Evolutionary conservation across 2,329 filamentous ascomycete genomes (phyloP).

Genomic region (Diaporthe amygdali): DNA sequence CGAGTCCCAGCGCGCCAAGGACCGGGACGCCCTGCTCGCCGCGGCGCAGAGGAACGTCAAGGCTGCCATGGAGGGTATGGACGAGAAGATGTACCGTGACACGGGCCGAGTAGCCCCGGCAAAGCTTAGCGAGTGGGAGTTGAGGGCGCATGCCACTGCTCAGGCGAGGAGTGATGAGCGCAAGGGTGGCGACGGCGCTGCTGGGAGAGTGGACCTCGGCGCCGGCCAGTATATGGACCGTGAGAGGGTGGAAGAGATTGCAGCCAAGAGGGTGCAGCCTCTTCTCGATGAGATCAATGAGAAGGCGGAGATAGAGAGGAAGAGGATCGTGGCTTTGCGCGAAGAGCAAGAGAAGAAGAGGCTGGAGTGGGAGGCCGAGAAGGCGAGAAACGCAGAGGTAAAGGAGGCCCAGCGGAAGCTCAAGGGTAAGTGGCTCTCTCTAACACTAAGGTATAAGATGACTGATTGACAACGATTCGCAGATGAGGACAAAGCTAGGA

Average conservation of each 20-base stretch:
- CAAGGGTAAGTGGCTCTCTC: conserved; percentile 45
- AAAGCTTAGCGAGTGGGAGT: conserved; percentile 78
- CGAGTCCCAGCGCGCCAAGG: conserved; percentile 73
- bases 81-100: conserved; percentile 77
- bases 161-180: conserved; percentile 67
- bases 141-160: conserved; percentile 74
- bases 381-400: conserved; percentile 43
- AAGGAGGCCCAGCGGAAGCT: conserved; percentile 39
- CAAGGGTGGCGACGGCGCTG: conserved; percentile 51
- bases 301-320: conserved; percentile 74
- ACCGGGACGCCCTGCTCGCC: conserved; percentile 77
- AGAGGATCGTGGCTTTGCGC: conserved; percentile 66
- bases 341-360: conserved; percentile 70
- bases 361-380: conserved; percentile 62
- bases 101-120: conserved; percentile 76
- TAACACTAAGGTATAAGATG: no score
- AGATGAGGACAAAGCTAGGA: conserved; percentile 70
- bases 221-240: conserved; percentile 81
- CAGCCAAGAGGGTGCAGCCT: conserved; percentile 77
- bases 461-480: neutral
- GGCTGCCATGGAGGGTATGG: conserved; percentile 77
- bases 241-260: conserved; percentile 79
- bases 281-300: conserved; percentile 85
- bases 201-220: conserved; percentile 71
- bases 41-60: conserved; percentile 88